Conservation (phyloP, 2,329 filamentous ascomycete species). For the Thyridium curvatum region DNA sequence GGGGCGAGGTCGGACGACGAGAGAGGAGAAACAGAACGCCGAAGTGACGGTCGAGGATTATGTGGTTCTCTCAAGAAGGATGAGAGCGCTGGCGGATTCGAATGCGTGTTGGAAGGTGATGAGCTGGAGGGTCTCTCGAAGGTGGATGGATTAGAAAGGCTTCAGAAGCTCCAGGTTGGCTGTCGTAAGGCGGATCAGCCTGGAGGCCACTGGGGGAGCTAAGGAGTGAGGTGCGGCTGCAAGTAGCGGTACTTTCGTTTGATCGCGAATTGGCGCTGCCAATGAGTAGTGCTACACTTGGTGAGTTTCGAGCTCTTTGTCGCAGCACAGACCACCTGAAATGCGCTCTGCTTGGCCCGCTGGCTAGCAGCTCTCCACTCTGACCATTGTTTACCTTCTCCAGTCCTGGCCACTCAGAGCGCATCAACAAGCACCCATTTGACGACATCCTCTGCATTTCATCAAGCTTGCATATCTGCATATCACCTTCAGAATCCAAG, state of each 20-base stretch:
- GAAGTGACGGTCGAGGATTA: conserved; percentile 16
- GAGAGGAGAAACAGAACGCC: conserved; percentile 7
- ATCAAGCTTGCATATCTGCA: too few species aligned
- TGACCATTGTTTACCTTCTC: too few species aligned
- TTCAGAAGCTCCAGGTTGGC: too few species aligned
- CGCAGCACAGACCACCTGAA: too few species aligned
- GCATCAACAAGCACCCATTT: background rate
- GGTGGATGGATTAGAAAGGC: too few species aligned
- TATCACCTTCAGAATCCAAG: too few species aligned
- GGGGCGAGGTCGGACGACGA: conserved; percentile 2
- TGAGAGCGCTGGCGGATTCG: background rate
- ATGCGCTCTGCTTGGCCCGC: too few species aligned
- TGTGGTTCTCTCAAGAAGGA: conserved; percentile 6
- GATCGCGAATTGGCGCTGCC: background rate
- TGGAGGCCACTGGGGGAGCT: conserved; percentile 3
- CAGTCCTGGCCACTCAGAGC: too few species aligned
- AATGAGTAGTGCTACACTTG: too few species aligned
- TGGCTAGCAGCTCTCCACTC: too few species aligned
- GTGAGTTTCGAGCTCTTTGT: too few species aligned
- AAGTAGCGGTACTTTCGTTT: background rate
- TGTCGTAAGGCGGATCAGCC: conserved; percentile 14
- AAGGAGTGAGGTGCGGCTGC: background rate
- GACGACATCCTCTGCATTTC: background rate
- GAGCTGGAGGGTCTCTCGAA: conserved; percentile 1
- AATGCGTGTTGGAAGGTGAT: background rate